Evolutionary conservation across 805 yeast species (phyloP).

Genomic region (Kuraishia floccosa): DNA sequence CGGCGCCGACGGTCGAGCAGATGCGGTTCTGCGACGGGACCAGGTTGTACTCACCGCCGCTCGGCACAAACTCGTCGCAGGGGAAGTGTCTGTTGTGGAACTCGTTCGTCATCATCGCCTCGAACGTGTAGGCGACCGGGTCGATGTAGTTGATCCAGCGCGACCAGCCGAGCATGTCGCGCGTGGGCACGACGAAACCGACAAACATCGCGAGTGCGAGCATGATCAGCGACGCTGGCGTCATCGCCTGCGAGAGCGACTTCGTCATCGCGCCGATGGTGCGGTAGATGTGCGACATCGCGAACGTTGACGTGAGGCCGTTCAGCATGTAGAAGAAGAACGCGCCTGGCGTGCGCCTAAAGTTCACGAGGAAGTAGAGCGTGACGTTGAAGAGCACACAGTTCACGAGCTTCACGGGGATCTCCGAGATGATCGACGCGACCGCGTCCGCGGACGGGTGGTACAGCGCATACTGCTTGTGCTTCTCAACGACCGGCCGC

Average conservation of each 20-base stretch:
- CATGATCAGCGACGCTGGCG: conserved; percentile 28
- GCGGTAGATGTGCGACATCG: conserved; percentile 45
- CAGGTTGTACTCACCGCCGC: conserved; percentile 25
- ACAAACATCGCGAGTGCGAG: conserved; percentile 28
- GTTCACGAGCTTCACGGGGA: conserved; percentile 35
- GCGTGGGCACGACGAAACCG: conserved; percentile 35
- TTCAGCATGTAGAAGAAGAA: conserved; percentile 43
- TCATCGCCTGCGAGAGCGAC: conserved; percentile 27
- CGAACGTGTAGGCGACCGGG: conserved; percentile 33
- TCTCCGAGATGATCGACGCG: conserved; percentile 40
- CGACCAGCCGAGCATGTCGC: conserved; percentile 36
- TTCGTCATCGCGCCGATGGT: conserved; percentile 24
- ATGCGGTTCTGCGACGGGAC: conserved; percentile 14
- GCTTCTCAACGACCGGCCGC: conserved; percentile 49
- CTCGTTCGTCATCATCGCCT: conserved; percentile 33
- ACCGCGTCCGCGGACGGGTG: conserved; percentile 52
- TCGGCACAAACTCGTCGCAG: conserved; percentile 29
- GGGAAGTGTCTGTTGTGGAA: conserved; percentile 25
- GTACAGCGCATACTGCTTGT: conserved; percentile 43
- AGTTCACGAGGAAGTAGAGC: conserved; percentile 41
- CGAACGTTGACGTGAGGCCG: conserved; percentile 28
- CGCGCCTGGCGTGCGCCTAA: conserved; percentile 39
- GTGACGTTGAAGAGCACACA: conserved; percentile 34
- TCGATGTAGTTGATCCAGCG: conserved; percentile 36
- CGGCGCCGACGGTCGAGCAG: conserved; percentile 48